These are phyloP conservation scores for Ophioceras dolichostomum DNA, from an alignment of 2,329 filamentous ascomycete species.

Conservation along the genomic window DNA sequence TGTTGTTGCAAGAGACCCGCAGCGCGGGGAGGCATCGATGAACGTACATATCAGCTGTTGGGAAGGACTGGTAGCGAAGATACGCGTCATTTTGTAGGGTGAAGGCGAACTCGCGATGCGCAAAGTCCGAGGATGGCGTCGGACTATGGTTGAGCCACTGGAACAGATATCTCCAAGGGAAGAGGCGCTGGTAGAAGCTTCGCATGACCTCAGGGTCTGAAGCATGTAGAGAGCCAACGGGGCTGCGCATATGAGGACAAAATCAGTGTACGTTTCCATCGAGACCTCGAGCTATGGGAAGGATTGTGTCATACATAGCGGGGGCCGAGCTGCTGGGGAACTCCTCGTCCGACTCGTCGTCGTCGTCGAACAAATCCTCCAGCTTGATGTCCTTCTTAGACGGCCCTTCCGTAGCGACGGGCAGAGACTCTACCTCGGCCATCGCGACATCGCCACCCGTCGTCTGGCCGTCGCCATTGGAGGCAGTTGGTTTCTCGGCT, in stretches of 20 bases:
- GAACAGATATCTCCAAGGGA: constrained; percentile 89
- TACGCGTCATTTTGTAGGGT: constrained; percentile 89
- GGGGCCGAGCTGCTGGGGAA: constrained; percentile 32
- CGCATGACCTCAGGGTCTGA: constrained; percentile 75
- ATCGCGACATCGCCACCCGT: constrained; percentile 27
- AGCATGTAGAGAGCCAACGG: constrained; percentile 26
- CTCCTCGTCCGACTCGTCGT: constrained; percentile 49
- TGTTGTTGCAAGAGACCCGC: neutral
- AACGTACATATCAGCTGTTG: constrained; percentile 39
- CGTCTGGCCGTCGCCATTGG: constrained; percentile 16
- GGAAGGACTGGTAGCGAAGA: constrained; percentile 71
- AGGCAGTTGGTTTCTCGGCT: constrained; percentile 9
- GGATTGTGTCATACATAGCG: too few species aligned
- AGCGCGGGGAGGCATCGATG: too few species aligned
- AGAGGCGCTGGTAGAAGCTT: constrained; percentile 89
- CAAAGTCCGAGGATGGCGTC: constrained; percentile 76
- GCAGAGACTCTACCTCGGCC: constrained; percentile 18
- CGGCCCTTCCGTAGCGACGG: constrained; percentile 9
- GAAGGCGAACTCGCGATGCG: constrained; percentile 89
- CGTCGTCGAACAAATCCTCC: constrained; percentile 46
- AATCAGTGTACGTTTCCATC: too few species aligned
- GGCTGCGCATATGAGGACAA: too few species aligned
- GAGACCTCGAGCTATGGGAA: too few species aligned
- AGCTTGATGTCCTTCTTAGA: constrained; percentile 36
- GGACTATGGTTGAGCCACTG: constrained; percentile 96